Evolutionary conservation across 495 filamentous ascomycete species (phyloP), one percentile per base, ranked within the genome.

Genomic region (Bombardia bombarda): DNA sequence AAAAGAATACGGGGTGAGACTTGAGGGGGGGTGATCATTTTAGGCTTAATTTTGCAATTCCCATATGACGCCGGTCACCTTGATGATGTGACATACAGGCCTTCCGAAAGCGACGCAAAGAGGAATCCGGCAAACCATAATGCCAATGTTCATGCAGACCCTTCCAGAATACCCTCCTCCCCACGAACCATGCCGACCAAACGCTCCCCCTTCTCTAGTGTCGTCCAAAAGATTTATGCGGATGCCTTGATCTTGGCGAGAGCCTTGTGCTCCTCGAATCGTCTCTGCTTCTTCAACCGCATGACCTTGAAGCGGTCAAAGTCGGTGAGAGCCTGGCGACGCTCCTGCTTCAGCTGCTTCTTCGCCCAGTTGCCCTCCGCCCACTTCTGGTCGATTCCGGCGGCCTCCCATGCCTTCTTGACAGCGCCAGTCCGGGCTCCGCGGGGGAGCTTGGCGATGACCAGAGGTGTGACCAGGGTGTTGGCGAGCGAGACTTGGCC

Each of bases 221-320:
- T 38, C 46, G 34, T 52, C 43, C 36, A 39, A 49, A 35, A n/a
- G n/a, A n/a, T 34, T 62, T 61, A 74, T 47, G 70, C 67, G 38
- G 67, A 57, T 39, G 70, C 69, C 66, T 65, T 69, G 62, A 86
- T 73, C 76, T 90, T 89, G 55, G 87, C 83, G 53, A 86, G 72
- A 53, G 87, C 80, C 82, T 95, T 96, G 70, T 82, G 86, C 69
- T 94, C 82, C 77, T 95, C 90, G 75, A 87, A 96, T 62, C 90
- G 83, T 62, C 84, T 82, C 85, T 96, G 90, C 82, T 97, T 97
- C 80, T 84, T 88, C 72, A 96, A 75, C 66, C 87, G 77, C 78
- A 97, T 77, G 54, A 97, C 90, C 82, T 97, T 96, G 86, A 97
- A 99, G 61, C 92, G 83, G 78, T 99, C 93, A 66, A 99, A 97